Conservation (phyloP, 768 basidiomycete genomes). For the Polyporus arcularius region DNA sequence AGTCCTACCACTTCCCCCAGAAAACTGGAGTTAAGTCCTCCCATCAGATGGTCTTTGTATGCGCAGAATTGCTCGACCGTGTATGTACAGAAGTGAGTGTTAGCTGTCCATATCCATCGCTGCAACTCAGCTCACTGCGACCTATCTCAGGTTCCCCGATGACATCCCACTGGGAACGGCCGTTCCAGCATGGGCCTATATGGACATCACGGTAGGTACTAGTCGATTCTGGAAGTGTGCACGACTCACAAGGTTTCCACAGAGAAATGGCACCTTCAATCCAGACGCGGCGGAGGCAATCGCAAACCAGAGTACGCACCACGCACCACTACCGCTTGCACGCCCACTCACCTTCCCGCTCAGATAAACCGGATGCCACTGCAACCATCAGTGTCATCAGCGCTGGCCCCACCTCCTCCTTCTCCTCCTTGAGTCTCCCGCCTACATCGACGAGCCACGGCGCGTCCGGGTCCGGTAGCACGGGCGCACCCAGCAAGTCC, state of each 20-base stretch:
- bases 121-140: background rate
- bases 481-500: background rate
- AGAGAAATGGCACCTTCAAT: slow-evolving; percentile 1
- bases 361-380: background rate
- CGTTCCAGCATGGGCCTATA: slow-evolving; percentile 17
- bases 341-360: background rate
- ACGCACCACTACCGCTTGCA: background rate
- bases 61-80: slow-evolving; percentile 1
- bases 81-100: slow-evolving; percentile 1
- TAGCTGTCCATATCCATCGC: background rate
- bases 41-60: slow-evolving; percentile 8
- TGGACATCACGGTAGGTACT: slow-evolving; percentile 10
- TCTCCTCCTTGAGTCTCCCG: background rate
- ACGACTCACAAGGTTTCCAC: background rate
- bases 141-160: slow-evolving; percentile 3
- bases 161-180: slow-evolving; percentile 5
- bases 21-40: background rate
- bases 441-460: background rate
- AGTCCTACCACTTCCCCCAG: background rate
- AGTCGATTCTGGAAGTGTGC: background rate
- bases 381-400: background rate
- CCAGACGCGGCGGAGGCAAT: background rate
- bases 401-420: background rate
- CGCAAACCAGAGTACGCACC: background rate
- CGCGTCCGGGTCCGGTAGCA: background rate